These are phyloP conservation scores for Combretum micranthum DNA, from an alignment of 345 rosid genomes.

Conservation along the genomic window DNA sequence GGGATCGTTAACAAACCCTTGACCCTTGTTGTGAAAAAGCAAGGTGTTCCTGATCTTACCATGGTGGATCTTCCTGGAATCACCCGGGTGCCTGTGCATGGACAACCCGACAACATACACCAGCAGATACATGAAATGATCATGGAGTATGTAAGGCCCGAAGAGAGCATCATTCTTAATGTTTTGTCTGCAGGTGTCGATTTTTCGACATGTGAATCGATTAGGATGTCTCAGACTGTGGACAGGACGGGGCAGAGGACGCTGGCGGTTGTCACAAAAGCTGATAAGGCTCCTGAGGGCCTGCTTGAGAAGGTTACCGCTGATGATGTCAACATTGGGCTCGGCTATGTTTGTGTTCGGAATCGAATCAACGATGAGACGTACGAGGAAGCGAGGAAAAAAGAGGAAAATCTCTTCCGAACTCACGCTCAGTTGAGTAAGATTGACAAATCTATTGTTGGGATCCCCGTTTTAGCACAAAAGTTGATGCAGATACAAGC, in stretches of 20 bases:
- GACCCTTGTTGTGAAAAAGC: slow-evolving; percentile 42
- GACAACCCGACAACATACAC: slow-evolving; percentile 41
- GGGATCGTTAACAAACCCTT: slow-evolving; percentile 31
- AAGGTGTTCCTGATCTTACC: slow-evolving; percentile 44
- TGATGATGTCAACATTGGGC: too few species aligned
- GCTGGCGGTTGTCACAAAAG: slow-evolving; percentile 47
- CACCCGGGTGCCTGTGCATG: slow-evolving; percentile 40
- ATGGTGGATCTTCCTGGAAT: slow-evolving; percentile 64
- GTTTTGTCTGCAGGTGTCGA: too few species aligned
- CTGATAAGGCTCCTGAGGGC: slow-evolving; percentile 45
- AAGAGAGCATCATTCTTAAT: too few species aligned
- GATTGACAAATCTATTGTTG: slow-evolving; percentile 31
- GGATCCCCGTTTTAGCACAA: slow-evolving; percentile 29
- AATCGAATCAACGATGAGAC: too few species aligned
- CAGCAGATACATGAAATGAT: too few species aligned
- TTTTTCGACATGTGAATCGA: too few species aligned
- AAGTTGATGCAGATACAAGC: slow-evolving; percentile 33
- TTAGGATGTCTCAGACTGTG: too few species aligned
- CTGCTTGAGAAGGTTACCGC: slow-evolving; percentile 31
- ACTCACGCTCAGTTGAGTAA: slow-evolving; percentile 13
- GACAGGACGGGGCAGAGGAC: slow-evolving; percentile 39
- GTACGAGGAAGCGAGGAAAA: too few species aligned
- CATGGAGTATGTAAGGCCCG: too few species aligned
- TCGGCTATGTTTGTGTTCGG: too few species aligned
- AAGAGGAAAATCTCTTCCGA: slow-evolving; percentile 20